Base-by-base conservation (phyloP, 345 rosid species). In the Eucalyptus pauciflora region DNA sequence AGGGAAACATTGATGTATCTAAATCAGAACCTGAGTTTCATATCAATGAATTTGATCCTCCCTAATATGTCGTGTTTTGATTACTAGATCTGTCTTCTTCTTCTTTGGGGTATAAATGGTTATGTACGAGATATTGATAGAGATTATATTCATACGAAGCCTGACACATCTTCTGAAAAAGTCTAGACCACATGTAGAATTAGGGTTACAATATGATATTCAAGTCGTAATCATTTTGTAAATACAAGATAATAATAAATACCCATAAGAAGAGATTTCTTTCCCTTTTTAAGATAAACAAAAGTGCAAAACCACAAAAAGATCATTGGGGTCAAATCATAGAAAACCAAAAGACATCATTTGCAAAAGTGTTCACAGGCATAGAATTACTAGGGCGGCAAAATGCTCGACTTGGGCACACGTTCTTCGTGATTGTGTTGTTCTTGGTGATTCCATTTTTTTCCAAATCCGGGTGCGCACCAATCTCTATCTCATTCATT, bases 51-150 rank as follows among this genome's bases (percentile, higher is more conserved):
- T 62, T 62, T 62, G 69, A 62, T 62, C 33, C 2, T 29, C 2
- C 31, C 31, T 27, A 6, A 27, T 27, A 3, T 6, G 17, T 6
- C 8, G 0, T 62, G 17, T 29, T 62, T 62, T 2, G 1, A 27
- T 62, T 62, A 27, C 69, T 13, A 56, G 29, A 56, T 56, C 13
- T 0, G 1, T 56, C 31, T 62, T 60, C 69, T 13, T 27, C 3
- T 27, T 60, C 25, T 60, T 60, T 60, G 0, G 7, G 14, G 1
- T 60, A 27, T 27, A 60, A 60, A 29, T 1, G 0, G 0, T 27
- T 60, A 60, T 60, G 31, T 27, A 62, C 0, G 4, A 62, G 7
- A 62, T 27, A 62, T 62, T 62, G 69, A 20, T 37, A 86, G 49
- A 54, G 13, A 8, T 85, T 15, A 31, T 8, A 15, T 31, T 8